Base-by-base conservation (phyloP, 2,329 filamentous ascomycete species). In the Plenodomus lindquistii region DNA sequence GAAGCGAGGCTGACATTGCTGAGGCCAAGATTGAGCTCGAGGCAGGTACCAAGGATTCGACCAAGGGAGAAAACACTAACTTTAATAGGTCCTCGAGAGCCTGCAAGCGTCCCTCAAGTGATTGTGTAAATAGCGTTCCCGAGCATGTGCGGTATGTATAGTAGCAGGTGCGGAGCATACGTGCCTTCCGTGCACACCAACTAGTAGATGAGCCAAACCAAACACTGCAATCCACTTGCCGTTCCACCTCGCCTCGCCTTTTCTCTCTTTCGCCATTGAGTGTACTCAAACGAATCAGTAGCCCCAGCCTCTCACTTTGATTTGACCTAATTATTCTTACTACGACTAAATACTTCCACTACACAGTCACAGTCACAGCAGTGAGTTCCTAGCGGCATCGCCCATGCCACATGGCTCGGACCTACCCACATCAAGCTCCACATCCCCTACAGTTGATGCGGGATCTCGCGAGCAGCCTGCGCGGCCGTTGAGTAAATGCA, bases 21-120 rank as follows among this genome's bases (percentile, higher is more conserved):
- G 94, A 99, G 85, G 94, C 94, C 63, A 97, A 97, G 85, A 93
- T 99, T 75, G 93, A 97, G 84, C 80, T 99, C 65, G 94, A 99
- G 91, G 93, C 96, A 78, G 73, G 81, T 65, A 27, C 8, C 5
- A 15, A 17, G 7, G 3, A n/a, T 17, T 11, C 3, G 44, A 73
- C 7, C 24, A 9, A 39, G 37, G 27, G 44, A 46, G 35, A 39
- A 37, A 17, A 27, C 38, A 41, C 63, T 83, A 67, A 82, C 67
- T 57, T 19, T 20, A 9, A 37, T 59, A 92, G 88, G 87, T 93
- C 69, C 82, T 94, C 66, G 89, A 94, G 83, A 89, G 84, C 74
- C 82, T 94, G 69, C 86, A 91, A 78, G 85, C 86, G 67, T 84
- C 82, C 66, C 80, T 93, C 73, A 93, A 92, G 83, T 92, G 91